phyloP scores from a whole-genome alignment of 139 green algal species.

The Volvox africanus region DNA sequence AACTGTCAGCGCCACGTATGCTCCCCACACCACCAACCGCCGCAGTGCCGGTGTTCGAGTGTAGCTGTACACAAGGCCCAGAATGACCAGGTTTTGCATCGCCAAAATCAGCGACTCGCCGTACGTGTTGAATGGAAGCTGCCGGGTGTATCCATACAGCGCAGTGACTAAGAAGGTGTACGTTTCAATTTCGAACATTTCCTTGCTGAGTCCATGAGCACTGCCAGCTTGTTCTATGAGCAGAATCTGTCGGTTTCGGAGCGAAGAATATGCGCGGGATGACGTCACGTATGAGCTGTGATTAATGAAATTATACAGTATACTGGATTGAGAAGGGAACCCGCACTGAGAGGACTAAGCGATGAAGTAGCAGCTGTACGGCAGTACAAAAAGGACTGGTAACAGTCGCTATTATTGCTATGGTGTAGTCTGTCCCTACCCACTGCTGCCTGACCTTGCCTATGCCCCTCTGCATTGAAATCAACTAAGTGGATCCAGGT shows the following conservation, averaged over 20 bases:
- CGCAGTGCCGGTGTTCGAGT: conserved; percentile 43
- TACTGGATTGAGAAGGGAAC: too few relatives aligned
- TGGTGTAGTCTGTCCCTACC: too few relatives aligned
- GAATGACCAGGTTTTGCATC: conserved; percentile 76
- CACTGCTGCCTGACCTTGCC: too few relatives aligned
- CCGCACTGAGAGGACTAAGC: too few relatives aligned
- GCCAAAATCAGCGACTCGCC: conserved; percentile 76
- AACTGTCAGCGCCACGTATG: conserved; percentile 30
- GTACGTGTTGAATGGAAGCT: conserved; percentile 83
- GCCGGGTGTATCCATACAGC: conserved; percentile 78
- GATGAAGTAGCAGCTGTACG: too few relatives aligned
- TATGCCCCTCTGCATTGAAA: too few relatives aligned
- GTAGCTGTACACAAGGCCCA: conserved; percentile 82
- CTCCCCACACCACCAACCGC: neutral
- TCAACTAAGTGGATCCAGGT: too few relatives aligned
- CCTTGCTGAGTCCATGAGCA: conserved; percentile 76
- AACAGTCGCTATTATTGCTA: neutral
- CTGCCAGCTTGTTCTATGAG: conserved; percentile 64
- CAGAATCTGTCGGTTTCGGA: conserved; percentile 67
- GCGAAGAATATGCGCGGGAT: neutral
- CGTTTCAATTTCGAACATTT: conserved; percentile 86
- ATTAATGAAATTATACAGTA: too few relatives aligned
- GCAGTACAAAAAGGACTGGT: neutral
- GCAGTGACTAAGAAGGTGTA: conserved; percentile 74
- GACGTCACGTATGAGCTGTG: too few relatives aligned